Evolutionary conservation across 306 rosid species (phyloP), one percentile per base, ranked within the genome.

Genomic region (Oxytropis ochrocephala): DNA sequence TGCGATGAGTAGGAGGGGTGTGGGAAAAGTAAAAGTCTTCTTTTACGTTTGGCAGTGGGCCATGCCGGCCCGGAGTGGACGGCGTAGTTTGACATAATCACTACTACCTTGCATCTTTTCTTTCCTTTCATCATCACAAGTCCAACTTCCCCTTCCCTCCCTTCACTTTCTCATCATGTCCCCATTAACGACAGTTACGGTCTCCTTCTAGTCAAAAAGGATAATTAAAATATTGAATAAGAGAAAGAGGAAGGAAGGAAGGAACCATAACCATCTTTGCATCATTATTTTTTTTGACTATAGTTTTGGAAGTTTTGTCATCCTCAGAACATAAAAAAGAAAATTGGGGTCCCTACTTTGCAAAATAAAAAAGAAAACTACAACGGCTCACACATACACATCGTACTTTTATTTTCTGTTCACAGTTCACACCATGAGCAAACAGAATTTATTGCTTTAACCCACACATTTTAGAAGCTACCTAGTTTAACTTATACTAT

Each of bases 81-180:
- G 29, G 29, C 3, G 3, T 0, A 24, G 29, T 24, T 24, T 24
- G 29, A 24, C 29, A 24, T 24, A 24, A 24, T 24, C 11, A 38
- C 24, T 65, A 46, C 16, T 24, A 9, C 38, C 30, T 58, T 41
- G 2, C 36, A 17, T 65, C 35, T 73, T 67, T 51, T 75, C 80
- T 52, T 65, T 59, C 67, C 86, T 78, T 75, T 89, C 88, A 87
- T 85, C 83, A 81, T 82, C 82, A 56, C 81, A 29, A 67, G 82
- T 53, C 85, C 90, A 83, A 82, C 89, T 80, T 50, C 70, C n/a
- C n/a, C n/a, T 24, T 24, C 29, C 29, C 29, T 56, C 55, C 55
- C 54, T 75, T 82, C 86, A 64, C 74, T 69, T 72, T 83, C 73
- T 57, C 43, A 27, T 57, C 43, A 27, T 64, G 84, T 70, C 81